Conservation (phyloP, 2,329 filamentous ascomycete species). For the Dactylellina drechsleri region DNA sequence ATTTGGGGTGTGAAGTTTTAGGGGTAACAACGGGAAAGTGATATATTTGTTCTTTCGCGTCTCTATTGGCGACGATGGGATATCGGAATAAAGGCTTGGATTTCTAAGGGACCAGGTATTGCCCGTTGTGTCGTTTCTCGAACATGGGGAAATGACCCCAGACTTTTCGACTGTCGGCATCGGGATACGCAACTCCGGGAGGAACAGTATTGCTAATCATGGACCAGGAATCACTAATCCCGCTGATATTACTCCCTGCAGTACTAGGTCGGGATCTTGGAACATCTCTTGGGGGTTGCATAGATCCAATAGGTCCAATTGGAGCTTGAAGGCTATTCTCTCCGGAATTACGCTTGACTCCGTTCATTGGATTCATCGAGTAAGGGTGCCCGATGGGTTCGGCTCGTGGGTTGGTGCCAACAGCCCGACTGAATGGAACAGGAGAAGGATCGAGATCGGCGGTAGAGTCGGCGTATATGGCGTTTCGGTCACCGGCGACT, state of each 20-base stretch:
- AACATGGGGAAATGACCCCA: conserved; percentile 52
- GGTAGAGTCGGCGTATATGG: conserved; percentile 45
- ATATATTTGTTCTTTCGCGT: conserved; percentile 21
- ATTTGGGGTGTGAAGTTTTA: background rate
- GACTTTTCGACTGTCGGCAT: conserved; percentile 47
- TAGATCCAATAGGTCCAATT: conserved; percentile 43
- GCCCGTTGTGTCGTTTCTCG: conserved; percentile 48
- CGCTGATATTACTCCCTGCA: conserved; percentile 49
- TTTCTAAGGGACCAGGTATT: conserved; percentile 44
- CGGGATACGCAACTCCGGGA: conserved; percentile 43
- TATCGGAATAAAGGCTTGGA: background rate
- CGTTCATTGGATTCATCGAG: conserved; percentile 47
- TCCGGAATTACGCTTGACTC: conserved; percentile 48
- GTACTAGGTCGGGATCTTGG: conserved; percentile 49
- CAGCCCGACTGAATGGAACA: conserved; percentile 45
- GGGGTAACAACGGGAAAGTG: conserved; percentile 4
- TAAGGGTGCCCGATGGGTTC: conserved; percentile 50
- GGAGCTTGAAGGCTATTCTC: conserved; percentile 33
- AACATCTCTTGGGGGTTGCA: conserved; percentile 44
- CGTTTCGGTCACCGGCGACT: conserved; percentile 39
- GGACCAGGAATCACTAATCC: conserved; percentile 52
- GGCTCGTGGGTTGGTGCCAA: conserved; percentile 46
- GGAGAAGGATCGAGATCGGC: conserved; percentile 49
- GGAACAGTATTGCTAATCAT: conserved; percentile 53
- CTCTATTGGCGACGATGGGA: background rate